A percentile compares a stretch with the other conserved stretches of the same genome.
Conservation (phyloP, 192 early-diverging fungal genomes). For the Coemansia sp. region DNA sequence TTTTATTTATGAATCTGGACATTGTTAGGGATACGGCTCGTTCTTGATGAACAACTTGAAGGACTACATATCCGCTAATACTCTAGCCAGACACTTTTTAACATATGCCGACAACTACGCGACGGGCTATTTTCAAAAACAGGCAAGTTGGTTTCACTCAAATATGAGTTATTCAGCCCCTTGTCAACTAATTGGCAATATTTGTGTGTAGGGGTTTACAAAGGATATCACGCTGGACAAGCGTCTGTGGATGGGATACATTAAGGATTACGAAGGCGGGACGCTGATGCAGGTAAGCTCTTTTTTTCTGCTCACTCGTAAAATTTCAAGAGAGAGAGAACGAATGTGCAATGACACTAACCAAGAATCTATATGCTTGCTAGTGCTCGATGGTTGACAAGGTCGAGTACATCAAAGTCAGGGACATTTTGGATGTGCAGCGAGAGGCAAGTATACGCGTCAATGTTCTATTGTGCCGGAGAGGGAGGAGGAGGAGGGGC, state of each 20-base stretch:
- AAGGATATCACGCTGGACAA: conserved; percentile 95
- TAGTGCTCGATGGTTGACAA: conserved; percentile 90
- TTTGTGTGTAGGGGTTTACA: conserved; percentile 74
- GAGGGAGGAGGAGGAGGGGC: no score
- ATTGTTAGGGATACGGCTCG: conserved; percentile 86
- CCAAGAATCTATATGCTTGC: background rate
- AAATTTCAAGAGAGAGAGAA: no score
- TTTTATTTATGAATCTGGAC: background rate
- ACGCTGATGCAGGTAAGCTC: conserved; percentile 80
- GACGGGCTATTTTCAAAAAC: conserved; percentile 97
- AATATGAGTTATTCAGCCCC: background rate
- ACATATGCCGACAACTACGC: conserved; percentile 99
- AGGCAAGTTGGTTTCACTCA: conserved; percentile 39
- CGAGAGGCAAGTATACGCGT: conserved; percentile 46
- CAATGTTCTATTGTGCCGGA: no score
- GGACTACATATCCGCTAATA: conserved; percentile 77
- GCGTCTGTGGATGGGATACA: conserved; percentile 94
- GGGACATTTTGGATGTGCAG: conserved; percentile 71
- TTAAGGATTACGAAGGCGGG: conserved; percentile 99
- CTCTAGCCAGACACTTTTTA: conserved; percentile 80
- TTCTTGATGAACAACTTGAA: conserved; percentile 95
- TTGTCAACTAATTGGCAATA: background rate
- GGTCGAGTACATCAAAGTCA: conserved; percentile 78
- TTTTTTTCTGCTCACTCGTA: background rate
- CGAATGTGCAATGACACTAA: background rate